phyloP scores from a whole-genome alignment of 2,329 filamentous ascomycete species.

The Sporothrix globosa region DNA sequence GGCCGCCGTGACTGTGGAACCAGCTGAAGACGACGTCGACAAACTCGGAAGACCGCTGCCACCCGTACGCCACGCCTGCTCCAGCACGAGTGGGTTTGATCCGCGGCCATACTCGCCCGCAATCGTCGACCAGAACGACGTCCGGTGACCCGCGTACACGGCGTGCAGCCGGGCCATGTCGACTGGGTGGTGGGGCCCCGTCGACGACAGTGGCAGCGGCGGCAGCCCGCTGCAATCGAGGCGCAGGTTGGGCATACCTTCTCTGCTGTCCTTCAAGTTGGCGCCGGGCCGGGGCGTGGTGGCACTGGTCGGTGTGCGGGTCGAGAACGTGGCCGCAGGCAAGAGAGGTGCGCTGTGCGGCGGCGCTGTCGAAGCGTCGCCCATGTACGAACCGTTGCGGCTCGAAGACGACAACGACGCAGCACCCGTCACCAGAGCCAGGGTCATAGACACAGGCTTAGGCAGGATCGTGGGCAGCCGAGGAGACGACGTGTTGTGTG shows the following conservation, averaged over 20 bases:
- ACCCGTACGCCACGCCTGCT: constrained; percentile 65
- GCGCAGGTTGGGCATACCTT: constrained; percentile 47
- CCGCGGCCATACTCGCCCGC: constrained; percentile 71
- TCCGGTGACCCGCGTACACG: constrained; percentile 71
- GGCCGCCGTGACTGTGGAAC: constrained; percentile 32
- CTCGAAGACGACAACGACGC: constrained; percentile 36
- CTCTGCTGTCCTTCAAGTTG: constrained; percentile 20
- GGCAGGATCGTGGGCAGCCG: constrained; percentile 66
- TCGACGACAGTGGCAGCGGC: constrained; percentile 42
- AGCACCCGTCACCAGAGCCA: constrained; percentile 41
- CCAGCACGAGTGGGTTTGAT: constrained; percentile 64
- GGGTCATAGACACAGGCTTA: constrained; percentile 61
- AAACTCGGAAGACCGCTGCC: constrained; percentile 40
- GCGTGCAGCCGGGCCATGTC: constrained; percentile 68
- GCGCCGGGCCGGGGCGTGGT: constrained; percentile 46
- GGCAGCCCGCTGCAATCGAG: constrained; percentile 62
- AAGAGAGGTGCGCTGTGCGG: constrained; percentile 51
- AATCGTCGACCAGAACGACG: constrained; percentile 72
- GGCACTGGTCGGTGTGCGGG: constrained; percentile 43
- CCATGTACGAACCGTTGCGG: constrained; percentile 47
- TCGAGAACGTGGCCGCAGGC: constrained; percentile 47
- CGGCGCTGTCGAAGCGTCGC: constrained; percentile 37
- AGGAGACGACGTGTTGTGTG: constrained; percentile 48
- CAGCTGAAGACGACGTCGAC: background rate
- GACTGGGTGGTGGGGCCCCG: constrained; percentile 51